Evolutionary conservation across 768 basidiomycete genomes (phyloP), one percentile per base, ranked within the genome.

Genomic region (Harrya chromipes): DNA sequence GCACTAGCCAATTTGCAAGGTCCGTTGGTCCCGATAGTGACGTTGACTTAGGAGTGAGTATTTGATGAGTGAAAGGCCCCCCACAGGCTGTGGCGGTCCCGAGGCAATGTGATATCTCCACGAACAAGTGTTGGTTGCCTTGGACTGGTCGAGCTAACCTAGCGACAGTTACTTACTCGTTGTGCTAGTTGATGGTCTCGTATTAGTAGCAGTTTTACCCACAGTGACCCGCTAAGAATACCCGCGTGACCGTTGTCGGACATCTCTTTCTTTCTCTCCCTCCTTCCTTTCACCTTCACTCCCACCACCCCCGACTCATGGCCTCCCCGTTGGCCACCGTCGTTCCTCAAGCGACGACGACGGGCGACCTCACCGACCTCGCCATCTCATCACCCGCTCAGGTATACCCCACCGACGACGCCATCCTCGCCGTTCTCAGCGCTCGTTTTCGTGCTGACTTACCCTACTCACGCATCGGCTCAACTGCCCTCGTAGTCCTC

Each of bases 361-460:
- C 76, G 12, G 77, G 77, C 48, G 78, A 80, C 54, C 77, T 80
- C 55, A 58, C 67, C 20, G 76, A 80, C 60, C 68, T 78, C 50
- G 63, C 68, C 31, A 45, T 65, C 35, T 64, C 71, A 3, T 64
- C 70, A 1, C 62, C 71, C 40, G 65, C 71, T 14, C 76, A 71
- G 3, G 62, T 75, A 41, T 73, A 77, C 62, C 83, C 82, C 31
- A 74, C 75, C 31, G 77, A 82, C 60, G 84, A 85, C 58, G 65
- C 73, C 49, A 66, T 85, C 65, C 74, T 82, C 55, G 63, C 75
- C 50, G 74, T 78, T 46, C 74, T 85, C 48, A 72, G 74, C 50
- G 70, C 77, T 16, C 80, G 84, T 50, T 79, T 83, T 47, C 79
- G 84, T 20, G 68, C 72, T 27, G 84, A 85, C 57, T 64, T 76